Evolutionary conservation across 2,329 filamentous ascomycete genomes (phyloP), one percentile per base, ranked within the genome.

Genomic region (Colletotrichum coccodes): DNA sequence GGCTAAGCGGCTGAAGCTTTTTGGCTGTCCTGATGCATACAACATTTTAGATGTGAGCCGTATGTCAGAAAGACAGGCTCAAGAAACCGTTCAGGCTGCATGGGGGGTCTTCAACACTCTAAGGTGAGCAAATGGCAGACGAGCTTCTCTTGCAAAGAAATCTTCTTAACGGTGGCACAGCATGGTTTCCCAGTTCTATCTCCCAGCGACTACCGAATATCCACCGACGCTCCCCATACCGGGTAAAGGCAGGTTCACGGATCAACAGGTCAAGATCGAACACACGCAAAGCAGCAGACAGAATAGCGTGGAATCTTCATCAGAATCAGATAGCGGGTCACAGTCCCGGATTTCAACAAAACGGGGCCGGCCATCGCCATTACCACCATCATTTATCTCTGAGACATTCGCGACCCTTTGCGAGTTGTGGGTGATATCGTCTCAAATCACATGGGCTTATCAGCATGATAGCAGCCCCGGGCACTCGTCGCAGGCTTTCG

Each of bases 61-160:
- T 16, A 28, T 69, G 11, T 36, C 61, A 14, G 54, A 65, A 32
- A 26, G 34, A 28, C 30, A 56, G n/a, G 65, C 61, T 28, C 64
- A 47, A 32, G 65, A 53, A 14, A 65, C 40, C 16, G 28, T 54
- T 38, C 61, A 69, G 49, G 67, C 74, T 4, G 73, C 77, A 12
- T 79, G 77, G 77, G 76, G 75, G 4, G 71, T 72, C 6, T 82
- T 82, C 58, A 80, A 80, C 60, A 82, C 77, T 78, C 77, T 77
- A 62, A 74, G 78, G 80, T 81, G 68, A 75, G 79, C 68, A 40
- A 34, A 40, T 26, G 23, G 38, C n/a, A 28, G 38, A 40, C 30
- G 6, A 32, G 14, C 9, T 8, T 34, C 14, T 30, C 4, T 28
- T 11, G 30, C 32, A 14, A 32, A 8, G 38, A 14, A 28, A 7